A percentile compares a stretch with the other conserved stretches of the same genome.
These are phyloP conservation scores for Verbascum thapsus DNA, from an alignment of 257 asterid genomes.

Conservation along the genomic window DNA sequence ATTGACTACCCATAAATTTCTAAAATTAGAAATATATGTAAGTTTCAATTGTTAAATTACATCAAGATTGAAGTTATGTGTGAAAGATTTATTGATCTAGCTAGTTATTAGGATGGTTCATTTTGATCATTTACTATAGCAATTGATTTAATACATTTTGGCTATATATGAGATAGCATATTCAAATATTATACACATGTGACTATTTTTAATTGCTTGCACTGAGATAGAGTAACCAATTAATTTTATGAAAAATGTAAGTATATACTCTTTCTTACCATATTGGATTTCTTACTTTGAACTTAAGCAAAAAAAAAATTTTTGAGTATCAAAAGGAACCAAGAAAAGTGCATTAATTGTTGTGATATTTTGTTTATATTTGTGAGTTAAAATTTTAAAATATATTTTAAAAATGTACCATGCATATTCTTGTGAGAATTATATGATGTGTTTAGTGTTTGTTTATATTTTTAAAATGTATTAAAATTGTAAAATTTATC, in stretches of 20 bases:
- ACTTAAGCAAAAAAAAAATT: background rate
- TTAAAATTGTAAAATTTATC: too few relatives aligned
- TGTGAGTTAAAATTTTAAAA: too few relatives aligned
- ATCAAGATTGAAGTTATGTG: constrained; percentile 8
- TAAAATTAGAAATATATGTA: background rate
- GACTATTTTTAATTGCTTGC: constrained; percentile 3
- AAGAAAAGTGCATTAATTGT: too few relatives aligned
- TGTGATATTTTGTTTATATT: too few relatives aligned
- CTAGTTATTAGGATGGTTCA: constrained; percentile 18
- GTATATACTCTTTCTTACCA: background rate
- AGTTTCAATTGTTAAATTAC: constrained; percentile 13
- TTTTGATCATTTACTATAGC: constrained; percentile 7
- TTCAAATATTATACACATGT: too few relatives aligned
- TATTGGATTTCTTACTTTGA: background rate
- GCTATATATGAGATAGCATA: background rate
- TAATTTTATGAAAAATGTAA: background rate
- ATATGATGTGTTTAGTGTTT: too few relatives aligned
- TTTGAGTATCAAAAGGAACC: too few relatives aligned
- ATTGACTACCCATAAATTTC: background rate
- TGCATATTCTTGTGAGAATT: too few relatives aligned
- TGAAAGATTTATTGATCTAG: constrained; percentile 25
- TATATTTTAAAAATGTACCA: too few relatives aligned
- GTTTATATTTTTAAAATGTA: too few relatives aligned
- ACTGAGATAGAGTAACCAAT: constrained; percentile 10
- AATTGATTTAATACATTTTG: constrained; percentile 7